Evolutionary conservation across 371 early-diverging fungal genomes (phyloP).

Genomic region (Gilbertella persicaria): DNA sequence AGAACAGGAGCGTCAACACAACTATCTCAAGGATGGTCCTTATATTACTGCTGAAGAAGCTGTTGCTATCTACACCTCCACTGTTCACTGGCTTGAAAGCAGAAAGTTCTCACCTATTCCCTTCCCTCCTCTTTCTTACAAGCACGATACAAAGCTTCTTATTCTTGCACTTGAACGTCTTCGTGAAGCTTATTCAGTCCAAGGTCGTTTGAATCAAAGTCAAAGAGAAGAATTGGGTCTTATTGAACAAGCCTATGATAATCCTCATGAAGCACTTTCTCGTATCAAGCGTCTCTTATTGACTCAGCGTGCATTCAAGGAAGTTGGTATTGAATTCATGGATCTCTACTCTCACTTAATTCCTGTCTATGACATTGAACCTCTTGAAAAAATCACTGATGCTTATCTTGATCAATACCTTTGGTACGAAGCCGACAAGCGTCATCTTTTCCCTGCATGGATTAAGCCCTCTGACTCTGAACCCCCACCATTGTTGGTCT

Average conservation of each 20-base stretch:
- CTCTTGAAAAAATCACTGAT: slow-evolving; percentile 98
- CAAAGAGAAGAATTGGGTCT: slow-evolving; percentile 97
- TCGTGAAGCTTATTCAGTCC: slow-evolving; percentile 95
- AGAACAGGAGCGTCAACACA: slow-evolving; percentile 98
- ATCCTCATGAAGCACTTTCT: slow-evolving; percentile 92
- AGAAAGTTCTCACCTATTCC: slow-evolving; percentile 97
- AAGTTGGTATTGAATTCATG: slow-evolving; percentile 99
- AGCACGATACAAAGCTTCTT: slow-evolving; percentile 97
- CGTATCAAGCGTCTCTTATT: slow-evolving; percentile 96
- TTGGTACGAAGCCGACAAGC: slow-evolving; percentile 95
- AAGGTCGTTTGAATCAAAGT: slow-evolving; percentile 93
- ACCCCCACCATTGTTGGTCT: slow-evolving; percentile 94
- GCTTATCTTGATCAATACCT: slow-evolving; percentile 98
- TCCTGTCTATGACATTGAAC: slow-evolving; percentile 97
- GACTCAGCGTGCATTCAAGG: slow-evolving; percentile 98
- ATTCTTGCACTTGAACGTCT: slow-evolving; percentile 95
- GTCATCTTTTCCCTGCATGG: slow-evolving; percentile 94
- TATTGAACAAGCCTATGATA: slow-evolving; percentile 98
- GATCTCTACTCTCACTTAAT: slow-evolving; percentile 94
- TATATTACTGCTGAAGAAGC: slow-evolving; percentile 97
- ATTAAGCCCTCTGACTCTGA: slow-evolving; percentile 98
- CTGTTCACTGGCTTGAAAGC: slow-evolving; percentile 98
- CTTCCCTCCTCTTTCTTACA: slow-evolving; percentile 98
- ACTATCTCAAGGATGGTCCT: slow-evolving; percentile 98
- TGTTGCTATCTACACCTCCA: slow-evolving; percentile 96